phyloP scores from a whole-genome alignment of 768 basidiomycete species.

The Termitomyces sp. region DNA sequence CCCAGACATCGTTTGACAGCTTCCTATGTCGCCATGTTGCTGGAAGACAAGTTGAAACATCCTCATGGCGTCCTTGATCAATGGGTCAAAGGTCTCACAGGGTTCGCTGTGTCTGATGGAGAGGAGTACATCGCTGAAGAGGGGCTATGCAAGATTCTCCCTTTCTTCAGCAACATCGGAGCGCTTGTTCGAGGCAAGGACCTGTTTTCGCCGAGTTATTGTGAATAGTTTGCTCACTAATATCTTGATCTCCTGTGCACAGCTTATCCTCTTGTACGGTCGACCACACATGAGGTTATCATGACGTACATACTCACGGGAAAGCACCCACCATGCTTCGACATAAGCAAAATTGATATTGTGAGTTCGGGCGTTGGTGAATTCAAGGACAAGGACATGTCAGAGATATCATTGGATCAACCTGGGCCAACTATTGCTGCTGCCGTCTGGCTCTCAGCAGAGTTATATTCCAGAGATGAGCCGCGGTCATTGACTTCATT shows the following conservation, averaged over 20 bases:
- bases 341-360: not conserved
- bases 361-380: not conserved
- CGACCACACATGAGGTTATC: not conserved
- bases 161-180: not conserved
- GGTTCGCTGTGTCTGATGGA: not conserved
- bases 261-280: not conserved
- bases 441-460: constrained; percentile 1
- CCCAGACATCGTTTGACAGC: not conserved
- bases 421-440: not conserved
- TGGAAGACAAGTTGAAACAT: not conserved
- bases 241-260: not conserved
- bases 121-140: not conserved
- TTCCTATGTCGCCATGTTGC: not conserved
- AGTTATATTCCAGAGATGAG: not conserved
- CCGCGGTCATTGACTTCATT: not conserved
- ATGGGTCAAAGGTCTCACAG: not conserved
- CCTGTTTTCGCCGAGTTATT: not conserved
- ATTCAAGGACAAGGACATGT: constrained; percentile 1
- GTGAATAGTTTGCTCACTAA: no score
- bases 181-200: not conserved
- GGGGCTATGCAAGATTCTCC: not conserved
- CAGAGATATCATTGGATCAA: constrained; percentile 1
- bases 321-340: not conserved
- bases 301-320: constrained; percentile 3
- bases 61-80: not conserved